A percentile compares a stretch with the other conserved stretches of the same genome.
These are phyloP conservation scores for Pythium apleroticum DNA, from an alignment of 352 stramenopile genomes.

Conservation along the genomic window DNA sequence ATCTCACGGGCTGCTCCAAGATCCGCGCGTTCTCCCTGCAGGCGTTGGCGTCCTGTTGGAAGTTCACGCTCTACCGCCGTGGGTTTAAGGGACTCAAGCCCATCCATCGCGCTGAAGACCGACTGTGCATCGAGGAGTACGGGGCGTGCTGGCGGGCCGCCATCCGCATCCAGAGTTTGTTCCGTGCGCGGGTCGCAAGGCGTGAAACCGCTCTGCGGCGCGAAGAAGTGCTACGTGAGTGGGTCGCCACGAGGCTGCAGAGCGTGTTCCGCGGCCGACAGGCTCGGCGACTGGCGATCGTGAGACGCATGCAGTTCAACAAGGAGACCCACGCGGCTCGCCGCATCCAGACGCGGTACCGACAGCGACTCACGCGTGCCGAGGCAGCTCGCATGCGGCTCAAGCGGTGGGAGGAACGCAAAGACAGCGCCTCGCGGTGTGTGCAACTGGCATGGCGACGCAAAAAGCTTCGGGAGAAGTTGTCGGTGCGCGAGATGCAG, in stretches of 20 bases:
- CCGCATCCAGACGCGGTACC: slow-evolving; percentile 53
- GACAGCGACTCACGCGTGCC: slow-evolving; percentile 28
- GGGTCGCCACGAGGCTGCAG: slow-evolving; percentile 60
- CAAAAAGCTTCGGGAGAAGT: slow-evolving; percentile 36
- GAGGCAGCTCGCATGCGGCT: slow-evolving; percentile 22
- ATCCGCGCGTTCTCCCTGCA: slow-evolving; percentile 56
- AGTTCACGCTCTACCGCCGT: slow-evolving; percentile 46
- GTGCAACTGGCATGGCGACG: slow-evolving; percentile 52
- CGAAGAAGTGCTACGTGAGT: slow-evolving; percentile 48
- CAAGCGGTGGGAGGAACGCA: slow-evolving; percentile 20
- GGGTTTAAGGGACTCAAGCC: slow-evolving; percentile 81
- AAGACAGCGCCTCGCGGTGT: slow-evolving; percentile 29
- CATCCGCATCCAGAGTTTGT: slow-evolving; percentile 67
- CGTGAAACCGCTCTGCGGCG: slow-evolving; percentile 39
- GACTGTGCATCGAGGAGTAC: slow-evolving; percentile 86
- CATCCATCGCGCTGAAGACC: slow-evolving; percentile 71
- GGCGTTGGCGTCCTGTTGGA: slow-evolving; percentile 57
- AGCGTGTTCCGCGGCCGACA: slow-evolving; percentile 64
- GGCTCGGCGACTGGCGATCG: slow-evolving; percentile 43
- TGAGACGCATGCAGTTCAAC: slow-evolving; percentile 46
- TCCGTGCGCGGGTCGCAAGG: slow-evolving; percentile 51
- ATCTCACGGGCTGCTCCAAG: slow-evolving; percentile 53
- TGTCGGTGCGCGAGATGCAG: slow-evolving; percentile 24
- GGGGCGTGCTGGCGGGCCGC: slow-evolving; percentile 68
- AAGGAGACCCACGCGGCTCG: slow-evolving; percentile 61